Evolutionary conservation across 371 early-diverging fungal genomes (phyloP), one percentile per base, ranked within the genome.

Genomic region (Mucor indicus): DNA sequence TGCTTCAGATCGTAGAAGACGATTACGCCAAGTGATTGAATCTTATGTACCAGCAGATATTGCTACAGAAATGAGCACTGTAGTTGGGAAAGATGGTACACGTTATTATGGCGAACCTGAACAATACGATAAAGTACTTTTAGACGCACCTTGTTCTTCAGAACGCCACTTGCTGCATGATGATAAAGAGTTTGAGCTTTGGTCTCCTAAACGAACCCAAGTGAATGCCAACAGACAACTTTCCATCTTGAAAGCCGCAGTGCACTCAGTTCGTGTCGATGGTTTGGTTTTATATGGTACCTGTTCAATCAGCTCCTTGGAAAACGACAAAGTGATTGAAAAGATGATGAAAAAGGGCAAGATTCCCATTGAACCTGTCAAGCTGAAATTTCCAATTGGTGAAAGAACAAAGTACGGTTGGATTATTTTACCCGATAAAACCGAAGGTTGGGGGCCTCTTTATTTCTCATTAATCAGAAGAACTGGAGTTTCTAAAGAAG

Each of bases 101-200:
- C 54, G 67, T 29, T 58, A 76, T 15, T 65, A 76, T 32, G 61
- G 63, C 27, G 66, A 65, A 20, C 70, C 65, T 15, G 68, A 68
- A 37, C 69, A 70, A 20, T 85, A 81, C 23, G 82, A 86, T 50
- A 71, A 77, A 45, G 83, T 90, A 1, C 51, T 90, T 17, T 56
- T 87, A 20, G 91, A 90, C 59, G 89, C 87, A 7, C 91, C 91
- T n/a, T 90, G 91, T 53, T 84, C 85, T n/a, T 78, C 83, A 5
- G 89, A 89, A 50, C 65, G 85, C 12, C 84, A 85, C 61, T 50
- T 82, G n/a, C 17, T 84, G n/a, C 77, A 78, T 37, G 69, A 72
- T 39, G 57, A 57, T 32, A 74, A 62, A 20, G 82, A 77, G 31
- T 62, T 84, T 42, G 67, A 62, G 29, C 59, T 60, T 16, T 86